phyloP scores from a whole-genome alignment of 2,329 filamentous ascomycete genomes.

The Cytospora leucostoma region DNA sequence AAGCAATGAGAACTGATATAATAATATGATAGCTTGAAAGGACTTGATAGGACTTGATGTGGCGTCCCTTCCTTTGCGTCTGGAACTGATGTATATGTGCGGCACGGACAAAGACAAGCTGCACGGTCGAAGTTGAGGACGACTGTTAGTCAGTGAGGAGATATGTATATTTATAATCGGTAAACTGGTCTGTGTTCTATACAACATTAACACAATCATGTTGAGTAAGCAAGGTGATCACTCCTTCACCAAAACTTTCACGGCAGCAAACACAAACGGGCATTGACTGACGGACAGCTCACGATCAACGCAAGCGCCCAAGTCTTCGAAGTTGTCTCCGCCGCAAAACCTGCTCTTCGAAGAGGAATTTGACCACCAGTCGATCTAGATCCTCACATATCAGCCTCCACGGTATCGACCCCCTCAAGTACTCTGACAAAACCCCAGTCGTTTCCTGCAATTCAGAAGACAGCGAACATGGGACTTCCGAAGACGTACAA shows the following conservation, averaged over 20 bases:
- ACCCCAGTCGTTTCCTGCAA: not conserved
- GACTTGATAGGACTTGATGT: not conserved
- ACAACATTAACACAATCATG: not conserved
- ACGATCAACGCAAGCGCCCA: not conserved
- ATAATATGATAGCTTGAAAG: too few relatives aligned
- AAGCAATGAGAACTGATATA: too few relatives aligned
- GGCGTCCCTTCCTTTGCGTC: not conserved
- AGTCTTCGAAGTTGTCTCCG: not conserved
- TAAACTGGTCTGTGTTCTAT: not conserved
- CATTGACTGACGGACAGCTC: not conserved
- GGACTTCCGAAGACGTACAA: constrained; percentile 59
- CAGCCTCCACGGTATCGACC: not conserved
- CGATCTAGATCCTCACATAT: not conserved
- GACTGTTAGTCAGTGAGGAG: not conserved
- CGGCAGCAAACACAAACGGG: not conserved
- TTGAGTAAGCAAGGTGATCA: too few relatives aligned
- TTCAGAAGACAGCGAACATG: constrained; percentile 19
- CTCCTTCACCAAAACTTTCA: too few relatives aligned
- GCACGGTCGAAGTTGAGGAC: not conserved
- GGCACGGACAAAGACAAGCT: not conserved
- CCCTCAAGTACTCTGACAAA: not conserved
- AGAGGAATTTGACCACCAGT: not conserved
- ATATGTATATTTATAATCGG: not conserved
- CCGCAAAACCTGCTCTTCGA: not conserved
- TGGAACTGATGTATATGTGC: not conserved